Conservation (phyloP, 495 filamentous ascomycete species). For the Staphylotrichum longicolle region DNA sequence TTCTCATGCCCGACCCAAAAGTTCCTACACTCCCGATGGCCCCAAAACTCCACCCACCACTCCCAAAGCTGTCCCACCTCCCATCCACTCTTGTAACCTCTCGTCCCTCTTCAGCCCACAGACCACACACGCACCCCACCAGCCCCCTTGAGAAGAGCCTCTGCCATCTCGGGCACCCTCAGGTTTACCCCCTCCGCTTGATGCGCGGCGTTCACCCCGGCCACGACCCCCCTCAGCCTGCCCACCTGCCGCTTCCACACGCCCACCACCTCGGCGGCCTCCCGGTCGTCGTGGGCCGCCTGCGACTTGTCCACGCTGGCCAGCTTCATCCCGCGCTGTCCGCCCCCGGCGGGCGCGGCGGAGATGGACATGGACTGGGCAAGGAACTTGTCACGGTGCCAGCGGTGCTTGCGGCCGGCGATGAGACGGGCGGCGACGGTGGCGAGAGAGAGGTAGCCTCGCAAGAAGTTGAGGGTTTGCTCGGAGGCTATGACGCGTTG, state of each 20-base stretch:
- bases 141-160: slow-evolving; percentile 51
- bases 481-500: slow-evolving; percentile 57
- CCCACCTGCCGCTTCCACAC: slow-evolving; percentile 71
- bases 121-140: slow-evolving; percentile 66
- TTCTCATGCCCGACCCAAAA: slow-evolving; percentile 80
- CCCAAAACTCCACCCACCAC: slow-evolving; percentile 94
- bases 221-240: slow-evolving; percentile 57
- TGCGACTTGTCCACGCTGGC: slow-evolving; percentile 77
- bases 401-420: slow-evolving; percentile 79
- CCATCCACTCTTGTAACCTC: slow-evolving; percentile 71
- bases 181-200: slow-evolving; percentile 32
- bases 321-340: slow-evolving; percentile 83
- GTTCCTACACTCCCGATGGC: slow-evolving; percentile 71
- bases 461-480: slow-evolving; percentile 54
- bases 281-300: slow-evolving; percentile 77
- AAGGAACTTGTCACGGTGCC: slow-evolving; percentile 85
- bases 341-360: slow-evolving; percentile 46
- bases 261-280: slow-evolving; percentile 72
- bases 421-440: slow-evolving; percentile 75
- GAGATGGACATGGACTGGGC: slow-evolving; percentile 87
- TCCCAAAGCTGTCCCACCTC: slow-evolving; percentile 89
- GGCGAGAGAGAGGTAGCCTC: slow-evolving; percentile 53
- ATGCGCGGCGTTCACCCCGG: slow-evolving; percentile 46
- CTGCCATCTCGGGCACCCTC: slow-evolving; percentile 66
- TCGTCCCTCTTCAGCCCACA: slow-evolving; percentile 89